Base-by-base conservation (phyloP, 371 early-diverging fungal genomes). In the Mortierella sp. region DNA sequence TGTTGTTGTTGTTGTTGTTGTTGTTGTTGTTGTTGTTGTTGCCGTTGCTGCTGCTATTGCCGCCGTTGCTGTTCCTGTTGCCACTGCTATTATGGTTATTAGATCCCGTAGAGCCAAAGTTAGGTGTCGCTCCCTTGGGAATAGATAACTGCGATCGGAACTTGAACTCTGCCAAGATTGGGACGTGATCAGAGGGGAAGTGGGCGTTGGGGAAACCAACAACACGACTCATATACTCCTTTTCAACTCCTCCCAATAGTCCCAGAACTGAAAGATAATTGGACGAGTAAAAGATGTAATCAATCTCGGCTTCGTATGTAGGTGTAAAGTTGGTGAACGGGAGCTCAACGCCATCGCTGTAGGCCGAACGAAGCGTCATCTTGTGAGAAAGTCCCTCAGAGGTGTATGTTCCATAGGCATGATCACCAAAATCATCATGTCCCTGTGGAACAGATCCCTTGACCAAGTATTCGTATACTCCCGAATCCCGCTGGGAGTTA, bases 241-340 rank as follows among this genome's bases (percentile, higher is more conserved):
- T 88, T 68, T 96, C 97, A 9, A 99, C 91, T 24, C 93, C 88
- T 4, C 95, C 95, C 64, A 98, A 84, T 21, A 98, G 79, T 0
- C 97, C 97, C 22, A 93, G 88, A n/a, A 94, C 90, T 22, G 89
- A 86, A 40, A 96, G 83, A 33, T 95, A 90, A 53, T 89, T 90
- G 53, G 91, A 91, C 6, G 94, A 88, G 86, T 96, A 96, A 95
- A 98, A 99, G 69, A 99, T 96, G 80, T 99, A 99, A 87, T 99
- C 99, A 76, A 99, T 95, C 21, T 95, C 95, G 0, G 97, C 99
- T 67, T 88, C 92, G 77, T 96, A 99, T 1, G 84, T 83, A 1
- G 99, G 97, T 10, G 97, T 97, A 83, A 91, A 97, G 85, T 98
- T 99, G 21, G 99, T 99, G 86, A 98, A 96, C 15, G 92, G 94